Evolutionary conservation across 148 eudicot genomes (phyloP).

Genomic region (Gaultheria prostrata): DNA sequence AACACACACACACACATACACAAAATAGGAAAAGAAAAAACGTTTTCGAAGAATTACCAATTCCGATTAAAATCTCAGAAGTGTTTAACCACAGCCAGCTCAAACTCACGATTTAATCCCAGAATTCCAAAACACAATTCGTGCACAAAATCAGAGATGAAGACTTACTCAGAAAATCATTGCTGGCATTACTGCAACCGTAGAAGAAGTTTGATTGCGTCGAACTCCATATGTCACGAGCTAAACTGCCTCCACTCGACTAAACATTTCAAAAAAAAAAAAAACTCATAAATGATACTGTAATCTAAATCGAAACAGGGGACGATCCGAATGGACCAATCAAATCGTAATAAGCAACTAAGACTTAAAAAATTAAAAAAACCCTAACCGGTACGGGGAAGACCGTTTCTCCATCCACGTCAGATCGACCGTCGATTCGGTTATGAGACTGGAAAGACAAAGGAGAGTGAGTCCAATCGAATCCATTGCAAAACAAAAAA

Average conservation of each 20-base stretch:
- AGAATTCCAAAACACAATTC: not conserved
- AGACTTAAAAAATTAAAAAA: not conserved
- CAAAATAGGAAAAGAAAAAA: not conserved
- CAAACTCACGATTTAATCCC: not conserved
- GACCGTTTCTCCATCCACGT: slow-evolving; percentile 20
- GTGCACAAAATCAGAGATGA: not conserved
- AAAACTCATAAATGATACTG: not conserved
- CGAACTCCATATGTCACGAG: slow-evolving; percentile 58
- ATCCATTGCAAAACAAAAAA: not conserved
- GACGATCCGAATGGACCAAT: slow-evolving; percentile 8
- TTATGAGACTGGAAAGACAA: slow-evolving; percentile 29
- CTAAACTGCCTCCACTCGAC: slow-evolving; percentile 35
- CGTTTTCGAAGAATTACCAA: slow-evolving; percentile 9
- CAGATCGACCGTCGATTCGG: slow-evolving; percentile 19
- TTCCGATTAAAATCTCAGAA: not conserved
- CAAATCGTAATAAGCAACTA: not conserved
- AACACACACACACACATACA: not conserved
- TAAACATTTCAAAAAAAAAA: not conserved
- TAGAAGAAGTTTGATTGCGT: slow-evolving; percentile 48
- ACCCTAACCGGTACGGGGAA: slow-evolving; percentile 36
- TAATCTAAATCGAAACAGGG: not conserved
- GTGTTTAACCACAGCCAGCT: not conserved
- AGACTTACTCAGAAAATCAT: slow-evolving; percentile 38
- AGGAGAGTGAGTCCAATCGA: slow-evolving; percentile 4
- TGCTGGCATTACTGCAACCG: slow-evolving; percentile 71